phyloP scores from a whole-genome alignment of 1,284 basidiomycete genomes.

The Chiua sp. region DNA sequence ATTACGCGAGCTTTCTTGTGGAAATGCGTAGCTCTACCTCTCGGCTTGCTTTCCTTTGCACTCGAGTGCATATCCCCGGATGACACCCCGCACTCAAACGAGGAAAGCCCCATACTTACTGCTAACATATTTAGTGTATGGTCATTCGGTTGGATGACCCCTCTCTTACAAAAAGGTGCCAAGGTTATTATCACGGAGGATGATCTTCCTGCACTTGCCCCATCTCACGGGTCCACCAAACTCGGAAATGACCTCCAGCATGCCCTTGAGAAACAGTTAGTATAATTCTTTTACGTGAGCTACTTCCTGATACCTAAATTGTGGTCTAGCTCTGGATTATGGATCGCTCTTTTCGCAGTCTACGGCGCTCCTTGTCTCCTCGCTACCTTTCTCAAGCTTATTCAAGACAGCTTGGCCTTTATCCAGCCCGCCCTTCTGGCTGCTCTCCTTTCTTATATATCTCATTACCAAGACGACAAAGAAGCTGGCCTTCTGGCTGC shows the following conservation, averaged over 20 bases:
- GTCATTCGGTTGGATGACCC: conserved; percentile 84
- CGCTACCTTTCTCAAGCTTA: conserved; percentile 72
- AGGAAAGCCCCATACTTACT: conserved; percentile 76
- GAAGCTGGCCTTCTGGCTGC: conserved; percentile 16
- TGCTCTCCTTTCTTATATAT: conserved; percentile 23
- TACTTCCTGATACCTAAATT: background rate
- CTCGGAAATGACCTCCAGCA: conserved; percentile 70
- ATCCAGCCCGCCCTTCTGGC: conserved; percentile 75
- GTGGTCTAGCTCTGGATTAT: conserved; percentile 52
- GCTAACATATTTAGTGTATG: conserved; percentile 86
- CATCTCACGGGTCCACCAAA: conserved; percentile 74
- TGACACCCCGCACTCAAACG: conserved; percentile 49
- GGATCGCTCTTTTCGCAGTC: conserved; percentile 73
- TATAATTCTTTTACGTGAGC: no score
- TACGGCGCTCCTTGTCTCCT: conserved; percentile 82
- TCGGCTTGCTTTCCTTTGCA: conserved; percentile 64
- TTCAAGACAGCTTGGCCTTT: conserved; percentile 85
- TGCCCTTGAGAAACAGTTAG: conserved; percentile 66
- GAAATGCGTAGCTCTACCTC: conserved; percentile 50
- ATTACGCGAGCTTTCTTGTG: conserved; percentile 47
- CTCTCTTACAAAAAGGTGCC: conserved; percentile 74
- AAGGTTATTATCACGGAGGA: conserved; percentile 72
- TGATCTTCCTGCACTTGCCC: conserved; percentile 73
- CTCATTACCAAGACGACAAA: conserved; percentile 65
- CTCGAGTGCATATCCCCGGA: conserved; percentile 82